Percentiles rank a stretch among this genome's conserved stretches.
These are phyloP conservation scores for Mucor indicus DNA, from an alignment of 371 early-diverging fungal species.

Conservation along the genomic window DNA sequence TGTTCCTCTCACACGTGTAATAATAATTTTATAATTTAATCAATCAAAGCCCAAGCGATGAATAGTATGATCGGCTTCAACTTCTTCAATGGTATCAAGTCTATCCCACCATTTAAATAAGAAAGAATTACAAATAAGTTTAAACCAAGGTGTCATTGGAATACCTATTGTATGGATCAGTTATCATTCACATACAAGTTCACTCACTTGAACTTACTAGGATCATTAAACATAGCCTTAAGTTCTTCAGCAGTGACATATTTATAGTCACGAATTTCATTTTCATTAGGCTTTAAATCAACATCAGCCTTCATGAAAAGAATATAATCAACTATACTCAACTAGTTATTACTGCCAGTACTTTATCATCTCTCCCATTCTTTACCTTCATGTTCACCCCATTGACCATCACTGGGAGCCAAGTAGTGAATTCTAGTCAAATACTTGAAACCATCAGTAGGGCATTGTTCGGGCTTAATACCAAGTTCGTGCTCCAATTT, in stretches of 20 bases:
- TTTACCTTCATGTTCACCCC: slow-evolving; percentile 96
- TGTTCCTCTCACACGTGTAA: too few species aligned
- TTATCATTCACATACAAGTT: too few species aligned
- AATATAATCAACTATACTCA: slow-evolving; percentile 80
- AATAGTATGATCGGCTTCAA: slow-evolving; percentile 72
- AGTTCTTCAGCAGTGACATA: slow-evolving; percentile 86
- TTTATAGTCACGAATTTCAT: slow-evolving; percentile 78
- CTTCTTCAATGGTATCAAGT: slow-evolving; percentile 65
- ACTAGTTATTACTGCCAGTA: not conserved
- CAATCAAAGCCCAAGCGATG: slow-evolving; percentile 63
- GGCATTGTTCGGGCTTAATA: slow-evolving; percentile 75
- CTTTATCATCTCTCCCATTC: not conserved
- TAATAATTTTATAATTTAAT: too few species aligned
- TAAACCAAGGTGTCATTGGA: slow-evolving; percentile 95
- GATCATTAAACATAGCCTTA: slow-evolving; percentile 63
- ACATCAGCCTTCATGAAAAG: slow-evolving; percentile 78
- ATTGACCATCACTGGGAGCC: slow-evolving; percentile 90
- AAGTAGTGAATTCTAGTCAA: slow-evolving; percentile 93
- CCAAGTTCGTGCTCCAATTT: slow-evolving; percentile 97
- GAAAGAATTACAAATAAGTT: slow-evolving; percentile 85
- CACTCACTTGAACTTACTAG: slow-evolving; percentile 33
- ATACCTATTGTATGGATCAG: slow-evolving; percentile 26
- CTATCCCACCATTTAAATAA: slow-evolving; percentile 94
- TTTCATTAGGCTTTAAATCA: slow-evolving; percentile 63
- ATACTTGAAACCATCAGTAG: slow-evolving; percentile 80